These are phyloP conservation scores for Spinacia oleracea DNA, from an alignment of 179 eudicot genomes.

Conservation along the genomic window DNA sequence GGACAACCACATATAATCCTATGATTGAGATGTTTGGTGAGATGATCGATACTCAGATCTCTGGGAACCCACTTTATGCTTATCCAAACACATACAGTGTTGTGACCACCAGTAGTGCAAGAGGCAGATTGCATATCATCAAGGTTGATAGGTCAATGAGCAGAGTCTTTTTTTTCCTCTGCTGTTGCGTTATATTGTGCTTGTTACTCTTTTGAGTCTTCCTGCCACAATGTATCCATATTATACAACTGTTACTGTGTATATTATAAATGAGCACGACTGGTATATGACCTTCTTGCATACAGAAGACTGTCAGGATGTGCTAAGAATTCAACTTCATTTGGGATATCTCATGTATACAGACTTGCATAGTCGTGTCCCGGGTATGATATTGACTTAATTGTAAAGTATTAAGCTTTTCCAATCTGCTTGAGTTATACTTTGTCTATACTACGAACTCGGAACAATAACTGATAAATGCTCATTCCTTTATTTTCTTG, in stretches of 20 bases:
- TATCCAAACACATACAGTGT: conserved; percentile 52
- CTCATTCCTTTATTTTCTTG: too few species aligned
- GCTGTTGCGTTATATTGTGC: conserved; percentile 62
- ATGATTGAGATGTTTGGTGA: conserved; percentile 59
- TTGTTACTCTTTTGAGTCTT: conserved; percentile 53
- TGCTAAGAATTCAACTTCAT: background rate
- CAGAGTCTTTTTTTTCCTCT: conserved; percentile 67
- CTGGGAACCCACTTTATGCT: conserved; percentile 50
- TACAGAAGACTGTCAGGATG: background rate
- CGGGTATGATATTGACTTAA: background rate
- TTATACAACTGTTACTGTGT: conserved; percentile 14
- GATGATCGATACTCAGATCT: conserved; percentile 59
- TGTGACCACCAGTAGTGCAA: conserved; percentile 38
- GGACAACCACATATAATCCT: conserved; percentile 38
- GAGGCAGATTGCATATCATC: conserved; percentile 55
- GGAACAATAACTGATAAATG: too few species aligned
- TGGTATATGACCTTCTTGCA: background rate
- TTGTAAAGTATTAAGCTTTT: background rate
- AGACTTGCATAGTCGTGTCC: background rate
- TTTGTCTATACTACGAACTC: background rate
- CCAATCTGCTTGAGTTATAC: background rate
- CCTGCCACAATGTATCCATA: background rate
- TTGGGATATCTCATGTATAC: background rate
- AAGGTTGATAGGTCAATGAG: conserved; percentile 62
- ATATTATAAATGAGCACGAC: background rate